These are phyloP conservation scores for Flammula alnicola DNA, from an alignment of 1,284 basidiomycete genomes.

Conservation along the genomic window DNA sequence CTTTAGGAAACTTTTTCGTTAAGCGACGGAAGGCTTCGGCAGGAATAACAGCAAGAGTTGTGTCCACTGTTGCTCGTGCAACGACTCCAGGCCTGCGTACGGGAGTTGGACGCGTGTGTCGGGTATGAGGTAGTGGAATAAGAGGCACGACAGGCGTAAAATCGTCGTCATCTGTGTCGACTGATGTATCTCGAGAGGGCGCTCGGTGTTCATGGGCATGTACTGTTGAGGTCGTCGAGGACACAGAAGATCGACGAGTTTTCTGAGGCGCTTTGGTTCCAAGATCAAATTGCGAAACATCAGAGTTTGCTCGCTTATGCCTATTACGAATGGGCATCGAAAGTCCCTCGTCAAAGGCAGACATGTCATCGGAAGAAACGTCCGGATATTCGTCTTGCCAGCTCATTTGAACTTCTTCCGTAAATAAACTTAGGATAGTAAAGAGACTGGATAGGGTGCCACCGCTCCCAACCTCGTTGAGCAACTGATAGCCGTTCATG, in stretches of 20 bases:
- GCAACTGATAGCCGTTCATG: slow-evolving; percentile 91
- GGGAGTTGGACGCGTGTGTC: slow-evolving; percentile 16
- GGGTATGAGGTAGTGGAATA: slow-evolving; percentile 17
- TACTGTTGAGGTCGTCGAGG: slow-evolving; percentile 70
- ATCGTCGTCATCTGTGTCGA: slow-evolving; percentile 31
- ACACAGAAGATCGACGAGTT: slow-evolving; percentile 54
- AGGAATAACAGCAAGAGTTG: slow-evolving; percentile 97
- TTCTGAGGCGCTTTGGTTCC: slow-evolving; percentile 38
- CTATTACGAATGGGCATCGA: slow-evolving; percentile 29
- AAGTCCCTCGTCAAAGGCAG: slow-evolving; percentile 22
- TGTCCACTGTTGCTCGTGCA: slow-evolving; percentile 91
- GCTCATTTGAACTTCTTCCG: slow-evolving; percentile 94
- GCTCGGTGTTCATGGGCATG: slow-evolving; percentile 48
- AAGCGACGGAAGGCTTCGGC: slow-evolving; percentile 93
- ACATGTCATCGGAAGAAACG: slow-evolving; percentile 31
- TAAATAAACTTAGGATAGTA: slow-evolving; percentile 95
- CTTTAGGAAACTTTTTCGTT: slow-evolving; percentile 96
- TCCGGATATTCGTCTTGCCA: slow-evolving; percentile 73
- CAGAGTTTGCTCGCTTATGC: slow-evolving; percentile 53
- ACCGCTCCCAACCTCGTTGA: slow-evolving; percentile 94
- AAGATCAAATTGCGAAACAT: slow-evolving; percentile 66
- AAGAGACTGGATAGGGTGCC: slow-evolving; percentile 96
- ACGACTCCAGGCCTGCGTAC: slow-evolving; percentile 66
- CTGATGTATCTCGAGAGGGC: slow-evolving; percentile 31
- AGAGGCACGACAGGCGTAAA: slow-evolving; percentile 20